phyloP scores from a whole-genome alignment of 768 basidiomycete genomes.

The Lactifluus echinatus region DNA sequence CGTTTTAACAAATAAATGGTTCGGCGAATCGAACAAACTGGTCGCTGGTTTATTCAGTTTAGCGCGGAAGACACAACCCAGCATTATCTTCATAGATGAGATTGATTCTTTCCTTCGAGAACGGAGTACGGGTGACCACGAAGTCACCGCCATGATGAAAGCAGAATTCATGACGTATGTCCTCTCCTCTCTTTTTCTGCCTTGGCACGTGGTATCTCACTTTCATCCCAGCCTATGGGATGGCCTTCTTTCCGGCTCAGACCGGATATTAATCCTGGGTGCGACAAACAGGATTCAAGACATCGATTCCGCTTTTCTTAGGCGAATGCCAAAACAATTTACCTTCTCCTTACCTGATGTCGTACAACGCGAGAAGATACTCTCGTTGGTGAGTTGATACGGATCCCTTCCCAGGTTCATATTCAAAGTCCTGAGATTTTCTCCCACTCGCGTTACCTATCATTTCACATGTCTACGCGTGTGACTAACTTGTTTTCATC shows the following conservation, averaged over 20 bases:
- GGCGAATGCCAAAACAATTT: constrained; percentile 99
- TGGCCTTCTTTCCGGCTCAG: constrained; percentile 71
- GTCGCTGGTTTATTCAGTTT: constrained; percentile 92
- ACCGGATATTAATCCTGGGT: constrained; percentile 84
- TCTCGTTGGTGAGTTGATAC: constrained; percentile 49
- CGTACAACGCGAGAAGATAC: constrained; percentile 77
- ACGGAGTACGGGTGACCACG: constrained; percentile 82
- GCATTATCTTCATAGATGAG: constrained; percentile 98
- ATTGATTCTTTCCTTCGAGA: constrained; percentile 94
- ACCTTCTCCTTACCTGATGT: constrained; percentile 70
- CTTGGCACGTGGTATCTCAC: neutral
- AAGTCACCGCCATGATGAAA: constrained; percentile 98
- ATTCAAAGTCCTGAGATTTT: neutral
- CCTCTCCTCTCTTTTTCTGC: neutral
- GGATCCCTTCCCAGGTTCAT: neutral
- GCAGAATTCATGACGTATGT: constrained; percentile 89
- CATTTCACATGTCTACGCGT: neutral
- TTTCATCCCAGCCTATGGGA: constrained; percentile 72
- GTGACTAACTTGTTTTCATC: neutral
- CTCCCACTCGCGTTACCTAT: neutral
- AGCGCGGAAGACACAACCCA: constrained; percentile 86
- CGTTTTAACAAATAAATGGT: constrained; percentile 74
- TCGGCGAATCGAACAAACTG: constrained; percentile 88
- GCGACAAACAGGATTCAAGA: constrained; percentile 95
- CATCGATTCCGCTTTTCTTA: constrained; percentile 75